Conservation (phyloP, 345 rosid species). For the Brassica rapa region DNA sequence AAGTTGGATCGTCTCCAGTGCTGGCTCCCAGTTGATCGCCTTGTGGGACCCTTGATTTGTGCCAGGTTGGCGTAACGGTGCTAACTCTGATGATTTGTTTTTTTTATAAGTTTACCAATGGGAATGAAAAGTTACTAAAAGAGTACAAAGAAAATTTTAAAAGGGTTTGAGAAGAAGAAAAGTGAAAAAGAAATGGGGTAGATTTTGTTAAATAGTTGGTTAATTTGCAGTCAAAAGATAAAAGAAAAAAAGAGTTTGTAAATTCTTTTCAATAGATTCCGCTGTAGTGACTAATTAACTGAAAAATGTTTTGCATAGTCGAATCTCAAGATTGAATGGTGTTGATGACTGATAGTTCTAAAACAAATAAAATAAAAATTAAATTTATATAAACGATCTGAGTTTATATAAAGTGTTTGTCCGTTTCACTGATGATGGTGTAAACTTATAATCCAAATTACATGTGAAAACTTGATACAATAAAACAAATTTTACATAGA, state of each 20-base stretch:
- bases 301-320: not conserved
- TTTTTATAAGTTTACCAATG: not conserved
- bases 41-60: not conserved
- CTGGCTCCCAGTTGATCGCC: constrained; percentile 28
- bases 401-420: not conserved
- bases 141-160: not conserved
- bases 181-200: not conserved
- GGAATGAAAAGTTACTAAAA: not conserved
- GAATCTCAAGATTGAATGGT: not conserved
- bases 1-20: constrained; percentile 14
- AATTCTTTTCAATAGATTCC: not conserved
- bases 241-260: not conserved
- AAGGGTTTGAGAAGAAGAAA: not conserved
- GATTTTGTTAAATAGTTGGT: not conserved
- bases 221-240: not conserved
- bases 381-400: not conserved
- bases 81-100: not conserved
- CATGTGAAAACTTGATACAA: not conserved
- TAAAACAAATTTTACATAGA: not conserved
- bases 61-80: constrained; percentile 26
- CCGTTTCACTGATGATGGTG: too few relatives aligned
- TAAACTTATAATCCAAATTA: not conserved
- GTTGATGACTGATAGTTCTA: not conserved
- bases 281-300: not conserved
- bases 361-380: not conserved